phyloP scores from a whole-genome alignment of 2,329 filamentous ascomycete genomes.

The Colletotrichum tropicicola region DNA sequence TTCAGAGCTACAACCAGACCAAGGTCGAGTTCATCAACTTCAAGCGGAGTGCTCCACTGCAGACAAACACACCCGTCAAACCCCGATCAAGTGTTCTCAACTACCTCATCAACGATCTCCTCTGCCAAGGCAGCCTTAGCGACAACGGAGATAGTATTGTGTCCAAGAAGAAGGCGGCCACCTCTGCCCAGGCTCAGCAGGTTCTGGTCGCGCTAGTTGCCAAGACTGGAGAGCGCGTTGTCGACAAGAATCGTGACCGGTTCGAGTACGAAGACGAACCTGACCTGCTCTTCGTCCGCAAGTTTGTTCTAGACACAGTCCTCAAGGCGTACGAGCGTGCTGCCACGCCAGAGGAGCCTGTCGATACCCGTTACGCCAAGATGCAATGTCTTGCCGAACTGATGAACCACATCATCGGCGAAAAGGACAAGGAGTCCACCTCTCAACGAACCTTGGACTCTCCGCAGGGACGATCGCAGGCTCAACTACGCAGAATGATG shows the following conservation, averaged over 20 bases:
- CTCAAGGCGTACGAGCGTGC: constrained; percentile 93
- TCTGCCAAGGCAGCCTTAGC: constrained; percentile 67
- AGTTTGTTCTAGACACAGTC: constrained; percentile 93
- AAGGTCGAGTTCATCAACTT: constrained; percentile 99
- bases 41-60: constrained; percentile 87
- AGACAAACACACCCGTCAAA: constrained; percentile 89
- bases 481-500: constrained; percentile 92
- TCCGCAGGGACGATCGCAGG: constrained; percentile 67
- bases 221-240: constrained; percentile 82
- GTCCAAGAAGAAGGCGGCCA: constrained; percentile 86
- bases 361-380: constrained; percentile 87
- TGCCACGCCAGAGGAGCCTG: constrained; percentile 77
- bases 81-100: constrained; percentile 92
- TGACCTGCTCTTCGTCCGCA: constrained; percentile 90
- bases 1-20: constrained; percentile 90
- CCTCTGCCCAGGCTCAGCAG: constrained; percentile 85
- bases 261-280: constrained; percentile 79
- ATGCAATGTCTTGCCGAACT: constrained; percentile 89
- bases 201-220: constrained; percentile 87
- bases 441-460: constrained; percentile 41
- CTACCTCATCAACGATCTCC: constrained; percentile 86
- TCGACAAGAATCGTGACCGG: constrained; percentile 64
- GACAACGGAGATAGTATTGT: constrained; percentile 78
- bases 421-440: constrained; percentile 71
- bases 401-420: constrained; percentile 91